phyloP scores from a whole-genome alignment of 2,329 filamentous ascomycete species.

The Diaporthe longicolla region DNA sequence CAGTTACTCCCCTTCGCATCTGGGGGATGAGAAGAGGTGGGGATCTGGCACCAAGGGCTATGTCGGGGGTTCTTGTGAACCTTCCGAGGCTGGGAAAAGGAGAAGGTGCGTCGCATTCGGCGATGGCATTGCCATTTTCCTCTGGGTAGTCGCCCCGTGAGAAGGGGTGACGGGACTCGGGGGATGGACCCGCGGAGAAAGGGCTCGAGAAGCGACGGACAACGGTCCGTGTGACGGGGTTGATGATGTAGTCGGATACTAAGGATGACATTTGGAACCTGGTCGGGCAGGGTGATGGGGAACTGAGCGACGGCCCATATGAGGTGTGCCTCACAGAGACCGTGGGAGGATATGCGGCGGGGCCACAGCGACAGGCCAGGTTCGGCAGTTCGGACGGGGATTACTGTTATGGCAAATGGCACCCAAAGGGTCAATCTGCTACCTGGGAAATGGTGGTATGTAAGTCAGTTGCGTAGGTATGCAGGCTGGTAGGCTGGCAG shows the following conservation, averaged over 20 bases:
- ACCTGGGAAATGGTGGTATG: slow-evolving; percentile 24
- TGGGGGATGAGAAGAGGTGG: slow-evolving; percentile 42
- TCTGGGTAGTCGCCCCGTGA: slow-evolving; percentile 32
- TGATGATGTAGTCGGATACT: slow-evolving; percentile 76
- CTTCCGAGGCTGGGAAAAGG: slow-evolving; percentile 44
- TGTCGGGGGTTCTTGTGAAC: slow-evolving; percentile 42
- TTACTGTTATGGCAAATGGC: slow-evolving; percentile 8
- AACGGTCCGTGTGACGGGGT: slow-evolving; percentile 76
- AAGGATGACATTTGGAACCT: slow-evolving; percentile 68
- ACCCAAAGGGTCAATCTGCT: slow-evolving; percentile 31
- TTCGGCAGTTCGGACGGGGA: slow-evolving; percentile 26
- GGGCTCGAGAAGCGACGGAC: slow-evolving; percentile 68
- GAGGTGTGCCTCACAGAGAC: slow-evolving; percentile 14
- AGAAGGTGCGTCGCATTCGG: slow-evolving; percentile 43
- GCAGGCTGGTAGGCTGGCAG: not conserved
- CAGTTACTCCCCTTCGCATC: slow-evolving; percentile 29
- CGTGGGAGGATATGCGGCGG: slow-evolving; percentile 14
- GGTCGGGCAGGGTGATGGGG: slow-evolving; percentile 30
- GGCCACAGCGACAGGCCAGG: slow-evolving; percentile 11
- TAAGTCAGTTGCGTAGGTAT: slow-evolving; percentile 2
- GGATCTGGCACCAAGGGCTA: slow-evolving; percentile 41
- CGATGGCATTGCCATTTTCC: slow-evolving; percentile 46
- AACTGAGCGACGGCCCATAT: slow-evolving; percentile 22
- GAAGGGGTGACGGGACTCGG: slow-evolving; percentile 50
- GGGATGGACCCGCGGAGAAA: slow-evolving; percentile 51